Evolutionary conservation across 31 red algal species (phyloP), one percentile per base, ranked within the genome.

Genomic region (Odonthalia washingtoniensis): DNA sequence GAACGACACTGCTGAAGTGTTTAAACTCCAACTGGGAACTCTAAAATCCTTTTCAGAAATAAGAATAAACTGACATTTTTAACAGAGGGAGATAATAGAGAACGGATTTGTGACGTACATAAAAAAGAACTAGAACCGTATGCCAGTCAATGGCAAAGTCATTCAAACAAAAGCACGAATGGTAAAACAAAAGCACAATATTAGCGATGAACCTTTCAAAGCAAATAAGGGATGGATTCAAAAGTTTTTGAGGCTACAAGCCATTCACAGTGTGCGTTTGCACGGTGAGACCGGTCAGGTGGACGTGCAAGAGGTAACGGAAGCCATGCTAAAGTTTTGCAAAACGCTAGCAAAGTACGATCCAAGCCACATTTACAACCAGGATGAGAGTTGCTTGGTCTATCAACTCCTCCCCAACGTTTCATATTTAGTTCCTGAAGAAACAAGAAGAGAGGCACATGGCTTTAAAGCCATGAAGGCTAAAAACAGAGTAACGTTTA

Each of bases 401-500:
- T 72, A 72, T 30, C 67, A 72, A 33, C 16, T 72, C 12, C 31
- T n/a, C n/a, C n/a, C n/a, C n/a, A n/a, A n/a, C n/a, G n/a, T n/a
- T n/a, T n/a, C n/a, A n/a, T n/a, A n/a, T 33, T 32, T 72, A 33
- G 31, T 30, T 27, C 67, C 67, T 27, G 67, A 72, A 33, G 67
- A 72, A 30, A 33, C 17, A 27, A 72, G 12, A 14, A 72, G 32
- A 32, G 32, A 72, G 67, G 67, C 67, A 72, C n/a, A 32, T n/a
- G 67, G 67, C 12, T 14, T 30, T 12, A 72, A 72, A 33, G 30
- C 67, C 12, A 72, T 72, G 67, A 72, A 72, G 67, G 14, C 16
- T 12, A 72, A 72, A 72, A 72, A 12, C 31, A 16, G 67, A 72
- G 12, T 72, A 85, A 17, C 75, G 74, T 12, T 74, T 69, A 32